These are phyloP conservation scores for Wallacemonas sp. DNA, from an alignment of 208 protist species.

Conservation along the genomic window DNA sequence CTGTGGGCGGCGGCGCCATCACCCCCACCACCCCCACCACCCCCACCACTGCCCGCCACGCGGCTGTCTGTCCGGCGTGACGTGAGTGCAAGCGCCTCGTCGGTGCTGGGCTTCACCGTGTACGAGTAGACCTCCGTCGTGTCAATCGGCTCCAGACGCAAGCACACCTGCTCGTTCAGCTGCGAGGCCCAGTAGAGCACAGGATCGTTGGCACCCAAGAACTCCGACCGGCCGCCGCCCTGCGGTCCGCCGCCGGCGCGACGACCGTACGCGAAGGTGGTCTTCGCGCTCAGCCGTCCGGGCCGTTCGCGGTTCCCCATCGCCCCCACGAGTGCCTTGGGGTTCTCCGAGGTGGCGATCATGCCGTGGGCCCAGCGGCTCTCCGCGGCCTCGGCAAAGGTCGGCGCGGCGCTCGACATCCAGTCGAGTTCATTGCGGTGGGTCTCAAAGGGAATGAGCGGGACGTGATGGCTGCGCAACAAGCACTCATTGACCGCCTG, in stretches of 20 bases:
- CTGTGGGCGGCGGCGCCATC: neutral
- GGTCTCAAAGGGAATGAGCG: conserved; percentile 51
- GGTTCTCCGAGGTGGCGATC: conserved; percentile 2
- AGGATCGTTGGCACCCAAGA: conserved; percentile 29
- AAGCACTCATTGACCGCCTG: conserved; percentile 30
- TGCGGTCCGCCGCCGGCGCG: conserved; percentile 22
- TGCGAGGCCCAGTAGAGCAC: conserved; percentile 38
- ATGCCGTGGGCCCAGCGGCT: conserved; percentile 16
- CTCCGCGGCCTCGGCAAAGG: conserved; percentile 12
- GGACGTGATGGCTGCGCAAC: conserved; percentile 57
- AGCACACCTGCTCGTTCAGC: conserved; percentile 26
- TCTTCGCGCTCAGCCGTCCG: conserved; percentile 20
- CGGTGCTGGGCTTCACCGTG: neutral
- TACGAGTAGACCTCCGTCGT: conserved; percentile 22
- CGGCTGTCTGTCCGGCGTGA: too few species aligned
- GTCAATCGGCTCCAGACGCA: conserved; percentile 36
- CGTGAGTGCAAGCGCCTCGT: neutral
- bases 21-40: neutral
- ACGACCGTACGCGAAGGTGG: conserved; percentile 26
- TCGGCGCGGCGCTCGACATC: conserved; percentile 12
- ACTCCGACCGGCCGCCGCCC: conserved; percentile 28
- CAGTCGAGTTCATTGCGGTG: conserved; percentile 5
- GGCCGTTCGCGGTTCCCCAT: neutral
- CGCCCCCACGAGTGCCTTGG: neutral
- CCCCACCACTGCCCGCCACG: too few species aligned